A percentile compares a stretch with the other conserved stretches of the same genome.
These are phyloP conservation scores for Termitomyces sp. DNA, from an alignment of 768 basidiomycete genomes.

Conservation along the genomic window DNA sequence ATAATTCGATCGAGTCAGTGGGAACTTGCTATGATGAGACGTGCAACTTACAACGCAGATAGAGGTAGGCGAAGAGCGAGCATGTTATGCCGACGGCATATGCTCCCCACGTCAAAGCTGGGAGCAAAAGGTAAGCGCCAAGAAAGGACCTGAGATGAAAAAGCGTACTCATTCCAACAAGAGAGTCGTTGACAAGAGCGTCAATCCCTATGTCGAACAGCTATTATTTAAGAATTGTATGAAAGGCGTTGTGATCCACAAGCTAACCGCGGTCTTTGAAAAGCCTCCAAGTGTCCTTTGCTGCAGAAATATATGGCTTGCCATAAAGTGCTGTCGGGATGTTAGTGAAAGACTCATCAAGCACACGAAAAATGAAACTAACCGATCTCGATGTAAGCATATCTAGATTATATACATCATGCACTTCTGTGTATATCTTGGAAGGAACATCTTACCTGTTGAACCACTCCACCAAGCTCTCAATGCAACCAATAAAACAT, in stretches of 20 bases:
- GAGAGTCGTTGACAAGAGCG: conserved; percentile 78
- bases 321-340: conserved; percentile 65
- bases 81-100: conserved; percentile 74
- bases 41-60: conserved; percentile 55
- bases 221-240: conserved; percentile 17
- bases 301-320: conserved; percentile 75
- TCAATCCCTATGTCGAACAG: conserved; percentile 49
- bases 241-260: conserved; percentile 3
- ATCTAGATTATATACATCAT: conserved; percentile 33
- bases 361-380: conserved; percentile 6
- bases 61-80: conserved; percentile 74
- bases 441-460: conserved; percentile 46
- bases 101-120: conserved; percentile 77
- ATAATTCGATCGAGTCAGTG: not conserved
- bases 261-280: conserved; percentile 64
- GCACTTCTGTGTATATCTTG: not conserved
- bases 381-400: conserved; percentile 84
- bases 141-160: not conserved
- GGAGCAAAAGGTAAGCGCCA: not conserved
- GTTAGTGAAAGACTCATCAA: not conserved
- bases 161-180: conserved; percentile 70
- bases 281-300: conserved; percentile 80
- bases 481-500: conserved; percentile 72
- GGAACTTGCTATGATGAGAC: no score
- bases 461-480: conserved; percentile 71